Conservation (phyloP, 176 grass and related monocot genomes). For the Ensete glaucum region DNA sequence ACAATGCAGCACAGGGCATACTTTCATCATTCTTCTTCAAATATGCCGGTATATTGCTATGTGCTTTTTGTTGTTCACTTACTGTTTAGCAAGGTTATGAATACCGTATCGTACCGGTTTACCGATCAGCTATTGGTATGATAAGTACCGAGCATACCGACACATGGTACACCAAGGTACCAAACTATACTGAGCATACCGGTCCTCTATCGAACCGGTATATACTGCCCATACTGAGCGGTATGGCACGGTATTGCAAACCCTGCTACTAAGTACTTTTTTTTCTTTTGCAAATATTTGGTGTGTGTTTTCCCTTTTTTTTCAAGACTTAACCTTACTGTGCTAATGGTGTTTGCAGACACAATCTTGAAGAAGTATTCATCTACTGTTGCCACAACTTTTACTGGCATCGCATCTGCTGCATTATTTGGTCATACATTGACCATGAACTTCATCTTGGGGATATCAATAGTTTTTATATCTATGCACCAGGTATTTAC, state of each 20-base stretch:
- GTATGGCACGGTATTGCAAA: too few species aligned
- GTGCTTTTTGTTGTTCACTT: neutral
- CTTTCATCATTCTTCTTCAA: slow-evolving; percentile 99
- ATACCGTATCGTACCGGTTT: too few species aligned
- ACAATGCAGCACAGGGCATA: slow-evolving; percentile 99
- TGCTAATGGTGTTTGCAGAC: slow-evolving; percentile 37
- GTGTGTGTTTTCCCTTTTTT: too few species aligned
- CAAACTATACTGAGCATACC: too few species aligned
- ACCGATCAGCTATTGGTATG: too few species aligned
- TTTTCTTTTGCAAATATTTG: neutral
- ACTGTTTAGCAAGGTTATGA: neutral
- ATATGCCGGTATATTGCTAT: slow-evolving; percentile 65
- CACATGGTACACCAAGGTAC: too few species aligned
- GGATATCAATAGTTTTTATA: slow-evolving; percentile 97
- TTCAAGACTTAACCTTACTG: too few species aligned
- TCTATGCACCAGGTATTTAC: slow-evolving; percentile 90
- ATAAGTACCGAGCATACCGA: too few species aligned
- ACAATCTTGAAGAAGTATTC: slow-evolving; percentile 99
- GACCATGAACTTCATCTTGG: slow-evolving; percentile 96
- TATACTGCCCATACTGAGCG: too few species aligned
- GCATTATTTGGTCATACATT: slow-evolving; percentile 87
- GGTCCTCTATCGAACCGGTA: too few species aligned
- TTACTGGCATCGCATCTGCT: slow-evolving; percentile 93
- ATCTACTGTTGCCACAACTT: slow-evolving; percentile 94
- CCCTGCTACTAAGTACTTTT: neutral